Evolutionary conservation across 2,329 filamentous ascomycete species (phyloP).

Genomic region (Myriosclerotinia curreyana): DNA sequence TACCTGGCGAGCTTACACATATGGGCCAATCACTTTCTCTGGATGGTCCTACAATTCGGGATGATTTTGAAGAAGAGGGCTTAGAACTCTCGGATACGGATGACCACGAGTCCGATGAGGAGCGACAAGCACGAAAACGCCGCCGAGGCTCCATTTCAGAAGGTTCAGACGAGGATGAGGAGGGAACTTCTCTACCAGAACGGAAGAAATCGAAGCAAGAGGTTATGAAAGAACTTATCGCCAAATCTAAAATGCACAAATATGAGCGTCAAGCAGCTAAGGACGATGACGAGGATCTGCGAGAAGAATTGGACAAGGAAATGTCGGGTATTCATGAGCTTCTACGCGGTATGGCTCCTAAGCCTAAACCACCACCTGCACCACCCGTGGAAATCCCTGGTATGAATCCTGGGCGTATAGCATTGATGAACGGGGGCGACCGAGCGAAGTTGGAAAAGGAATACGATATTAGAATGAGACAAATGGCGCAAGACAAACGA

Average conservation of each 20-base stretch:
- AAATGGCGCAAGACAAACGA: slow-evolving; percentile 79
- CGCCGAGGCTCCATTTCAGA: slow-evolving; percentile 50
- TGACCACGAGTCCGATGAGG: slow-evolving; percentile 54
- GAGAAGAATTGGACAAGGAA: slow-evolving; percentile 80
- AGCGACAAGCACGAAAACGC: slow-evolving; percentile 55
- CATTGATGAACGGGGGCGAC: slow-evolving; percentile 57
- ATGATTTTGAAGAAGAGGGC: slow-evolving; percentile 80
- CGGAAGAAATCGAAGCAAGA: slow-evolving; percentile 94
- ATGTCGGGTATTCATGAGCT: slow-evolving; percentile 73
- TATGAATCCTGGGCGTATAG: slow-evolving; percentile 62
- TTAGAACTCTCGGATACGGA: slow-evolving; percentile 57
- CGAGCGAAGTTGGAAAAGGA: slow-evolving; percentile 73
- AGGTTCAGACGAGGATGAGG: slow-evolving; percentile 50
- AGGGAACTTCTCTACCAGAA: slow-evolving; percentile 61
- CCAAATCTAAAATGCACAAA: slow-evolving; percentile 94
- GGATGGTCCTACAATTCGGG: slow-evolving; percentile 51
- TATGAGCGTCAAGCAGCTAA: slow-evolving; percentile 90
- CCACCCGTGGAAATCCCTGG: slow-evolving; percentile 41
- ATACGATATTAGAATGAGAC: slow-evolving; percentile 80
- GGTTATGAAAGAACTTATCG: slow-evolving; percentile 96
- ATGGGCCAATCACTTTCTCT: slow-evolving; percentile 72
- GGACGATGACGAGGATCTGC: slow-evolving; percentile 87
- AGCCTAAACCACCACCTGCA: slow-evolving; percentile 44
- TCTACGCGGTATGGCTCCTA: slow-evolving; percentile 56
- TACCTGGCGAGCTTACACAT: slow-evolving; percentile 72